Evolutionary conservation across 345 rosid genomes (phyloP), one percentile per base, ranked within the genome.

Genomic region (Populus euphratica): DNA sequence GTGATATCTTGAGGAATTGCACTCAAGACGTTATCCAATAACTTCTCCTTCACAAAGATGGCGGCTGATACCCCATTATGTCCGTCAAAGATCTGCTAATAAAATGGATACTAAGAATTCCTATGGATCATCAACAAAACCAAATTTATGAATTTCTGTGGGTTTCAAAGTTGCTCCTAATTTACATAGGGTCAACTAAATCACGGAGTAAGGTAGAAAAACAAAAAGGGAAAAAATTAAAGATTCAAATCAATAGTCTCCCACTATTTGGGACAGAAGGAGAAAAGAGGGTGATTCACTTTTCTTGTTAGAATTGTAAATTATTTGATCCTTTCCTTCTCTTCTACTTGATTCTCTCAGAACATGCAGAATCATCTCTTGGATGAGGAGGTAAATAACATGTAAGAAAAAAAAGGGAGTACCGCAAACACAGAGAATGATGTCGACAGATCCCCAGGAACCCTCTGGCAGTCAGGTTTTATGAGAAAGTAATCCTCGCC

Each of bases 51-150:
- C 1, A 93, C 87, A 86, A 89, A 96, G 65, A 96, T 91, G 73
- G 99, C 99, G 81, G 99, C 99, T 36, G 99, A 94, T 49, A 91
- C 89, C 80, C 99, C 99, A 85, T 96, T 96, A 76, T 96, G 99
- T 47, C 98, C 99, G 50, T 96, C 98, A 85, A 96, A 91, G 81
- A 96, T 91, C 97, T 96, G 88, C 41, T 73, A 75, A 72, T 4
- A 25, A 67, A 33, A 70, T 25, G 18, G 75, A 63, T 5, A n/a
- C 27, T n/a, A 63, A 67, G 54, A 59, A 44, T 27, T 62, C 12
- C 25, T 13, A 23, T 16, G 21, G 54, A 72, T 38, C 10, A 50
- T 11, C 11, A 65, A 43, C 67, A 72, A 78, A 73, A 69, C 35
- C 73, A 64, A 74, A 68, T 76, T 70, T 70, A 72, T 50, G 73